Conservation (phyloP, 495 filamentous ascomycete species). For the Aspergillus affinis region DNA sequence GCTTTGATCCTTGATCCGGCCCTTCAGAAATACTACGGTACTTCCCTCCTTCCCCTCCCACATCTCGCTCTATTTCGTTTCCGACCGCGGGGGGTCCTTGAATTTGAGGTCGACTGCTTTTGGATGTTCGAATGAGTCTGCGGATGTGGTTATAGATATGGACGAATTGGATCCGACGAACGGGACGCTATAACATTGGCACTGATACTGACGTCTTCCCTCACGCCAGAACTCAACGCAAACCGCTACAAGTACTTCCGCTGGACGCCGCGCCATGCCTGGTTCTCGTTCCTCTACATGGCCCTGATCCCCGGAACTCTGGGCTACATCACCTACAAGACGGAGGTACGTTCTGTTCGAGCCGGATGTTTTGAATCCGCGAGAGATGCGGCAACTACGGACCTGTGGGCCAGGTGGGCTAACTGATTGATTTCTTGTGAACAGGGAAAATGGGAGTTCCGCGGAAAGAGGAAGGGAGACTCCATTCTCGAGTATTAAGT, state of each 20-base stretch:
- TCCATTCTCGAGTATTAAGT: constrained; percentile 69
- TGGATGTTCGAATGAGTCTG: neutral
- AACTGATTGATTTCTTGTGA: neutral
- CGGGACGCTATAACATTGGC: neutral
- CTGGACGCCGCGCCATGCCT: constrained; percentile 81
- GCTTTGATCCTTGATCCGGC: constrained; percentile 73
- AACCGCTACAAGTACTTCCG: constrained; percentile 96
- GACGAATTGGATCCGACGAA: neutral
- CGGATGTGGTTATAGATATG: too few relatives aligned
- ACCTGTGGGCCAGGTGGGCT: neutral
- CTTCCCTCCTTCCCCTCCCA: constrained; percentile 21
- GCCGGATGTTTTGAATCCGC: neutral
- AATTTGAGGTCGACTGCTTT: neutral
- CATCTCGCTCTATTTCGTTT: constrained; percentile 1
- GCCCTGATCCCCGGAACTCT: constrained; percentile 66
- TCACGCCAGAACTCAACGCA: constrained; percentile 69
- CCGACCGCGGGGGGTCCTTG: too few relatives aligned
- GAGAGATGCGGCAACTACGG: neutral
- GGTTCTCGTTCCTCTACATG: constrained; percentile 73
- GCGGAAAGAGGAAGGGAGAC: constrained; percentile 86
- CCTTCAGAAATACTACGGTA: constrained; percentile 74
- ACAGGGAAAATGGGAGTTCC: constrained; percentile 82
- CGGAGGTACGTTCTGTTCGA: constrained; percentile 65
- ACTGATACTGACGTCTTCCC: constrained; percentile 20
- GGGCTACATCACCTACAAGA: constrained; percentile 68